These are phyloP conservation scores for Ocimum tenuiflorum DNA, from an alignment of 257 asterid genomes.

Conservation along the genomic window DNA sequence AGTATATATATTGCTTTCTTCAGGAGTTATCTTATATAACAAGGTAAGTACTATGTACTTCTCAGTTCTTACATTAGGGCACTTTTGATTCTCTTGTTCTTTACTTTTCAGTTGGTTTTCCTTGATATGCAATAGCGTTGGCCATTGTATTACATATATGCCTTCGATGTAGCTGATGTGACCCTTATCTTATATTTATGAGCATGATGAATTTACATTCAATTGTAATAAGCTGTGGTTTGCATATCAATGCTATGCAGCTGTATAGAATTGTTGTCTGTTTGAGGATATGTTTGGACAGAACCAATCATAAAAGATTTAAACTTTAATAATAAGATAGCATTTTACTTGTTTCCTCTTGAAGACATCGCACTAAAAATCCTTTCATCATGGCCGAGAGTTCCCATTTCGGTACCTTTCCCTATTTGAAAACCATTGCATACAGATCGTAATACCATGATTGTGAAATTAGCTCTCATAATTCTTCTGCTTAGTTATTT, in stretches of 20 bases:
- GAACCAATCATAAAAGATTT: neutral
- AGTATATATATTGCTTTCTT: constrained; percentile 68
- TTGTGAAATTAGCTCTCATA: neutral
- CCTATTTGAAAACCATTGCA: neutral
- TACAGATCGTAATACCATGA: constrained; percentile 3
- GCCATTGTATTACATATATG: neutral
- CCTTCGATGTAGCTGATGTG: neutral
- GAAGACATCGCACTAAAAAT: too few relatives aligned
- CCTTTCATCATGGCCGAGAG: too few relatives aligned
- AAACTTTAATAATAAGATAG: neutral
- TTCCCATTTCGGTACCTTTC: too few relatives aligned
- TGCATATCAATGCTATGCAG: neutral
- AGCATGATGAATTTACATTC: neutral
- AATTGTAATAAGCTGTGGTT: neutral
- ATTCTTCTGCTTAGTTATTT: neutral
- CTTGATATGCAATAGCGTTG: constrained; percentile 7
- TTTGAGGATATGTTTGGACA: neutral
- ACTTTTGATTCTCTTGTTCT: too few relatives aligned
- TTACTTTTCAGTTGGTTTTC: neutral
- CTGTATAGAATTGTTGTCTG: neutral
- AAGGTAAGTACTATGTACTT: constrained; percentile 44
- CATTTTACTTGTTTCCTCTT: too few relatives aligned
- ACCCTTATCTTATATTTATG: neutral
- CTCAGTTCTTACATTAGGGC: neutral
- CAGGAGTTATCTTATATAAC: constrained; percentile 90